Evolutionary conservation across 2,329 filamentous ascomycete genomes (phyloP).

Genomic region (Colletotrichum noveboracense): DNA sequence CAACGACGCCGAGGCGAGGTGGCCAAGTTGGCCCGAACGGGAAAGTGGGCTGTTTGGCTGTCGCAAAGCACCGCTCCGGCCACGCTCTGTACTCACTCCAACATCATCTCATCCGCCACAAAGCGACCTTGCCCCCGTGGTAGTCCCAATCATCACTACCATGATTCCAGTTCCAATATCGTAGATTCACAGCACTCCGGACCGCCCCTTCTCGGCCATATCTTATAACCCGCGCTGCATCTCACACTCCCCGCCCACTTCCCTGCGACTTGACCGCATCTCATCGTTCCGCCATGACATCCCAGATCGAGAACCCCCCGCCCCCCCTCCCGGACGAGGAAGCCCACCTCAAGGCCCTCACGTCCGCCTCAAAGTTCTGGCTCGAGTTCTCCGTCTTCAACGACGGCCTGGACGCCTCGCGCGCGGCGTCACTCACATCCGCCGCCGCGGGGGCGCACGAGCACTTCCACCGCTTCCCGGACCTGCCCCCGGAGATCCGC

Average conservation of each 20-base stretch:
- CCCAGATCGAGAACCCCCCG: background rate
- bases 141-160: background rate
- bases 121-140: background rate
- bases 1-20: background rate
- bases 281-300: background rate
- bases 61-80: background rate
- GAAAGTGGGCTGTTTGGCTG: conserved; percentile 9
- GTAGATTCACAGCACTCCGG: background rate
- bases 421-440: background rate
- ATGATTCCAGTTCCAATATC: background rate
- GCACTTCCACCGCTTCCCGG: conserved; percentile 41
- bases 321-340: background rate
- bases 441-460: conserved; percentile 29
- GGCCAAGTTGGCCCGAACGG: conserved; percentile 7
- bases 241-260: background rate
- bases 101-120: conserved; percentile 6
- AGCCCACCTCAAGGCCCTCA: background rate
- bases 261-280: background rate
- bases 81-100: background rate
- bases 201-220: background rate
- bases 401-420: conserved; percentile 39
- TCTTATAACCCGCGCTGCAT: background rate
- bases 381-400: conserved; percentile 51
- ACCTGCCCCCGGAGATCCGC: conserved; percentile 53
- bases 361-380: conserved; percentile 40